phyloP scores from a whole-genome alignment of 2,329 filamentous ascomycete species.

The Dothideomycetidae sp. region DNA sequence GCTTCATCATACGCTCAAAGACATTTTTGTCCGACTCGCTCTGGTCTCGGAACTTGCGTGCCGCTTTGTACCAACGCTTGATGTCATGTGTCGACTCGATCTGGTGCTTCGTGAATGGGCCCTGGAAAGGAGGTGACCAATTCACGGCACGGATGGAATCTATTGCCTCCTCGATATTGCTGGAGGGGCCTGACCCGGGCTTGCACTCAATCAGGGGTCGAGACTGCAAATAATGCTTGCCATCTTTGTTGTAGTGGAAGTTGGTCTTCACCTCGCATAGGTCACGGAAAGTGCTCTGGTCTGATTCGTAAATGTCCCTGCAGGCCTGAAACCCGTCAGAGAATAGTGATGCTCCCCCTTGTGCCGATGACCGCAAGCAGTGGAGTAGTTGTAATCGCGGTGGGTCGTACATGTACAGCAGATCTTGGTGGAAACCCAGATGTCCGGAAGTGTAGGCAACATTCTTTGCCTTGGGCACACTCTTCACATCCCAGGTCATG shows the following conservation, averaged over 20 bases:
- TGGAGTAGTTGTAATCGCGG: conserved; percentile 80
- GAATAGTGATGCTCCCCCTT: conserved; percentile 77
- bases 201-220: conserved; percentile 17
- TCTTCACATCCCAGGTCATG: conserved; percentile 75
- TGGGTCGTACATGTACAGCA: conserved; percentile 69
- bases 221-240: conserved; percentile 20
- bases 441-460: conserved; percentile 72
- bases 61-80: conserved; percentile 35
- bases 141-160: conserved; percentile 19
- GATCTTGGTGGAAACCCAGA: conserved; percentile 83
- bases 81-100: conserved; percentile 10
- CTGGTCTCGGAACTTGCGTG: conserved; percentile 41
- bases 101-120: conserved; percentile 15
- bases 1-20: conserved; percentile 57
- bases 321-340: conserved; percentile 57
- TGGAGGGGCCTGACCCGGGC: not conserved
- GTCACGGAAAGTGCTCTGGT: conserved; percentile 11
- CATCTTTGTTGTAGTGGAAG: conserved; percentile 44
- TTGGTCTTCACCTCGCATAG: conserved; percentile 10
- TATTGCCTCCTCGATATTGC: too few species aligned
- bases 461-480: conserved; percentile 71
- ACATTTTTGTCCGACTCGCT: conserved; percentile 46
- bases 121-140: conserved; percentile 26
- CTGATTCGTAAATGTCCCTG: conserved; percentile 16
- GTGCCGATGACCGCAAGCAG: conserved; percentile 66